Conservation (phyloP, 1,139 yeast genomes). For the Yamadazyma atmosphaerica region DNA sequence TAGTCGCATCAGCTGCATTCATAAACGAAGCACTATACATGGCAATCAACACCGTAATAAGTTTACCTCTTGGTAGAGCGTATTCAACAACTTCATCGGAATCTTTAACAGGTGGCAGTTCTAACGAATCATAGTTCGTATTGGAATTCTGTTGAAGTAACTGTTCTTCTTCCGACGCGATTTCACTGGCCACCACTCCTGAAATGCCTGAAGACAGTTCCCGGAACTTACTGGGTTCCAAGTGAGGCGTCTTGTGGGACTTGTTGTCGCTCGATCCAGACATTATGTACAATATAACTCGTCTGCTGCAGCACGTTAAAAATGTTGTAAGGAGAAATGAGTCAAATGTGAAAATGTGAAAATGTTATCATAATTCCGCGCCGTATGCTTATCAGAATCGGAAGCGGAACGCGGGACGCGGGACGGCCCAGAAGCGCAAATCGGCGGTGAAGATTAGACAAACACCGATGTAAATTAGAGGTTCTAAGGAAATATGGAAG, state of each 20-base stretch:
- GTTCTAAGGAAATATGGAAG: too few species aligned
- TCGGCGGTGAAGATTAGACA: too few species aligned
- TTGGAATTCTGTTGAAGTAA: conserved; percentile 13
- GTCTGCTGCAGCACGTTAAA: too few species aligned
- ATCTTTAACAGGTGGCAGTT: conserved; percentile 3
- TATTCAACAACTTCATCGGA: conserved; percentile 23
- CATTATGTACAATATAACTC: neutral
- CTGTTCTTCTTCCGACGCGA: conserved; percentile 42
- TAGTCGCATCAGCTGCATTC: conserved; percentile 47
- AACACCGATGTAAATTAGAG: too few species aligned
- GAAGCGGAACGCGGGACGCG: too few species aligned
- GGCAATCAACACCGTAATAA: conserved; percentile 32
- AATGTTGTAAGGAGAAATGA: neutral
- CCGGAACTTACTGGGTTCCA: conserved; percentile 27
- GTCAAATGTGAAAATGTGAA: neutral
- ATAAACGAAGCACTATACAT: conserved; percentile 40
- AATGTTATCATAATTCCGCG: neutral
- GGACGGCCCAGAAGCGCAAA: too few species aligned
- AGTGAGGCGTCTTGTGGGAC: conserved; percentile 5
- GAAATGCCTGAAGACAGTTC: conserved; percentile 45
- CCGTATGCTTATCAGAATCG: neutral
- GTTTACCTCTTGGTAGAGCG: conserved; percentile 34
- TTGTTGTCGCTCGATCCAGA: neutral
- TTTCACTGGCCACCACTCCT: conserved; percentile 50
- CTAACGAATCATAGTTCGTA: conserved; percentile 4